Base-by-base conservation (phyloP, 2,329 filamentous ascomycete genomes). In the Rugonectria rugulosa region DNA sequence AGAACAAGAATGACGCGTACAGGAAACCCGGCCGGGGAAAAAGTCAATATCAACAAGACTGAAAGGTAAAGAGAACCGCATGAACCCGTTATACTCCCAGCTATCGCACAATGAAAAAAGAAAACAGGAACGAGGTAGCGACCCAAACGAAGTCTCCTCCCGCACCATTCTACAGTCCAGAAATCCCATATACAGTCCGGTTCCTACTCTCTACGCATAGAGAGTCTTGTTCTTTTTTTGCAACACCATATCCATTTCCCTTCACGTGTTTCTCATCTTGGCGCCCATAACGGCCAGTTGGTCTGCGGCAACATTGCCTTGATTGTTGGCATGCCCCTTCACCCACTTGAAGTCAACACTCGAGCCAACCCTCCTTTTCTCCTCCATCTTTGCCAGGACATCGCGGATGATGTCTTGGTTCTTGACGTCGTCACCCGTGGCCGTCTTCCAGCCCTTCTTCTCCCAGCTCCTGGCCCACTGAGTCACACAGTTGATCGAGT, bases 401-500 rank as follows among this genome's bases (percentile, higher is more conserved):
- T 83, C 83, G 70, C 89, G 83, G 53, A 98, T 83, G 17, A 98
- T 76, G 67, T 99, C 95, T 68, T 86, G 86, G 72, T 99, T 98
- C 77, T 93, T 89, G 7, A 98, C 94, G 0, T 83, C 75, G 56
- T 88, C 88, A 9, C 86, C 85, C 1, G 80, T 77, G 3, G 85
- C 76, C n/a, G 87, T 97, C 69, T 82, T 83, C 94, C 94, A 99
- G 6, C 82, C 82, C 65, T 94, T 85, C 52, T 75, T 81, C 60
- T 85, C 79, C 95, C 95, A 98, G 52, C 83, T 87, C 19, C 76
- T 73, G 68, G 87, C 92, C 94, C 95, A 99, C 38, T 87, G 82
- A 1, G 88, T 96, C 21, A 92, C 86, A 69, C 94, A 98, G 63
- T 93, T 88, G 73, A 97, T 97, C 2, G 91, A 84, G 75, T 98